These are phyloP conservation scores for Dactylellina haptotyla DNA, from an alignment of 2,329 filamentous ascomycete genomes.

Conservation along the genomic window DNA sequence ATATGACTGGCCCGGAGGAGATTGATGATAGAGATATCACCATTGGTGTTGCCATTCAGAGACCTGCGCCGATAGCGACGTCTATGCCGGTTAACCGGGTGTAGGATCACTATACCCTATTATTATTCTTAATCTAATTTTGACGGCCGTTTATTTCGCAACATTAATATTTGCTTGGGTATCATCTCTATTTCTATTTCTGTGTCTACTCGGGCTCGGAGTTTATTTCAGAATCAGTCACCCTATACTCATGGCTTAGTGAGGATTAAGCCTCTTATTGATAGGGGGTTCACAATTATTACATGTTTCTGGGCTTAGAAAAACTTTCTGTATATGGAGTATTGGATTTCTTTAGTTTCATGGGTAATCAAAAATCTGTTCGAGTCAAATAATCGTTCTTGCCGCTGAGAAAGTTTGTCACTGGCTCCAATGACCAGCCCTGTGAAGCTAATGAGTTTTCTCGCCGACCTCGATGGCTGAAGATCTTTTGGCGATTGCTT, in stretches of 20 bases:
- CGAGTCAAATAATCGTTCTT: too few relatives aligned
- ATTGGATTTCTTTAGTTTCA: background rate
- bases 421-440: background rate
- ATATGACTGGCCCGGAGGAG: constrained; percentile 7
- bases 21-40: constrained; percentile 37
- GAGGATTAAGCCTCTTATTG: too few relatives aligned
- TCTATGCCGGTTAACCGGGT: constrained; percentile 23
- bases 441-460: background rate
- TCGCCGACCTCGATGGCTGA: too few relatives aligned
- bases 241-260: too few relatives aligned
- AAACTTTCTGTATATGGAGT: background rate
- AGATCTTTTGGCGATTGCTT: too few relatives aligned
- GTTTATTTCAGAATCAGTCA: too few relatives aligned
- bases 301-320: too few relatives aligned
- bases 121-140: background rate
- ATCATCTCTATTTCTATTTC: too few relatives aligned
- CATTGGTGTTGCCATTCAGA: constrained; percentile 36
- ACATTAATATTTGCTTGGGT: too few relatives aligned
- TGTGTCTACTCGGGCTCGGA: too few relatives aligned
- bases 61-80: constrained; percentile 26
- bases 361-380: background rate
- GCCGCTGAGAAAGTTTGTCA: too few relatives aligned
- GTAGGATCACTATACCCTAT: background rate
- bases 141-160: background rate
- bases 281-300: too few relatives aligned